Evolutionary conservation across 164 flowering plant genomes (phyloP).

Genomic region (Amborella trichopoda): DNA sequence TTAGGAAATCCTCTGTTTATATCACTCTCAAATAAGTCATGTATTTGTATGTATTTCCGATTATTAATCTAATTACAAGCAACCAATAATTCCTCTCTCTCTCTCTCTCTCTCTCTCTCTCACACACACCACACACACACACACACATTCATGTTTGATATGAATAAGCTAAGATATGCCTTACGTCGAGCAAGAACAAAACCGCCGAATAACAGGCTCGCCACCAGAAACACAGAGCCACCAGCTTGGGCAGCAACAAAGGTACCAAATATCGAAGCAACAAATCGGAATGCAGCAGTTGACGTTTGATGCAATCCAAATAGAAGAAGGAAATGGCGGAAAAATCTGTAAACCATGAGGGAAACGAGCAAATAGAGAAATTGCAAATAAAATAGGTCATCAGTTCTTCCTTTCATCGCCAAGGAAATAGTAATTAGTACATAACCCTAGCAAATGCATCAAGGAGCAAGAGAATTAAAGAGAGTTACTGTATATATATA

Average conservation of each 20-base stretch:
- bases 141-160: not conserved
- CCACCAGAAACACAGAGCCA: constrained; percentile 12
- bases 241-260: constrained; percentile 13
- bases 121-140: not conserved
- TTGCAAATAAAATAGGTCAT: no score
- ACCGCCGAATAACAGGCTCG: constrained; percentile 33
- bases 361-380: no score
- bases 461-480: not conserved
- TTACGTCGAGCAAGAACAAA: constrained; percentile 35
- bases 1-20: no score
- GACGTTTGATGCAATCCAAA: constrained; percentile 33
- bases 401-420: no score
- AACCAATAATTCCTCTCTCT: no score
- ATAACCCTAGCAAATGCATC: not conserved
- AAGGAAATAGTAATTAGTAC: no score
- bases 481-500: no score
- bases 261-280: constrained; percentile 32
- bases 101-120: not conserved
- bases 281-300: constrained; percentile 36
- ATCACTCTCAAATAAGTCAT: no score
- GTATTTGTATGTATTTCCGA: no score
- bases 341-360: constrained; percentile 46
- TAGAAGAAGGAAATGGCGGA: constrained; percentile 33
- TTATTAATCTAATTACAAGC: no score
- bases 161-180: constrained; percentile 3